Evolutionary conservation across 108 stramenopile species (phyloP), one percentile per base, ranked within the genome.

Genomic region (Phaeodactylum tricornutum): DNA sequence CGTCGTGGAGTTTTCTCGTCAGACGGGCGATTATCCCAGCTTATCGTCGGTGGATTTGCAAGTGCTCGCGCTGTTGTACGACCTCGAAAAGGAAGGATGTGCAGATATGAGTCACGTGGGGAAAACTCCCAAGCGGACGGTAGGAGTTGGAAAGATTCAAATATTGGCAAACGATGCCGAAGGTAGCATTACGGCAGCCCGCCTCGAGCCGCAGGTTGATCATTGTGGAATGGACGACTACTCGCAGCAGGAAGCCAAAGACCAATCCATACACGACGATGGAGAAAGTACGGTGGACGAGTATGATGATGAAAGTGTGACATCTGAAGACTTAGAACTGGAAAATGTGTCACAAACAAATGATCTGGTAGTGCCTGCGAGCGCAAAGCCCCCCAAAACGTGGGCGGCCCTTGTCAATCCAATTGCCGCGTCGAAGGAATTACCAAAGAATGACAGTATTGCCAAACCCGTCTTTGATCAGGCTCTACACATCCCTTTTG

Each of bases 1-100:
- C 8, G 71, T 95, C 20, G 47, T 71, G 25, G 76, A 74, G 36
- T 97, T 98, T 71, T 77, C 85, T 19, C 55, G 86, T 20, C 77
- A 81, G 57, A 97, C 96, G 8, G 98, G 98, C 14, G 98, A 99
- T 74, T 88, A 94, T 67, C 43, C 63, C 2, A 61, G 69, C 24
- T 58, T 99, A 23, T 76, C 72, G 11, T 52, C 57, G 19, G 83
- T 89, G 21, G 98, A 99, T 75, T 43, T 96, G 43, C 85, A 88
- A 48, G 82, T 99, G 0, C 50, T 99, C 55, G 96, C 88, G 5
- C 53, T 99, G 50, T 43, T 85, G 12, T 86, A 93, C 53, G 89
- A 89, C 57, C 53, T 96, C 48, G 95, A 95, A 55, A 52, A 48
- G 43, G 87, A 90, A 65, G 77, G 72, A 22, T 72, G 70, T 30